Percentiles rank a stretch among this genome's conserved stretches.
These are phyloP conservation scores for Hymenotorrendiella dingleyae DNA, from an alignment of 2,329 filamentous ascomycete genomes.

Conservation along the genomic window DNA sequence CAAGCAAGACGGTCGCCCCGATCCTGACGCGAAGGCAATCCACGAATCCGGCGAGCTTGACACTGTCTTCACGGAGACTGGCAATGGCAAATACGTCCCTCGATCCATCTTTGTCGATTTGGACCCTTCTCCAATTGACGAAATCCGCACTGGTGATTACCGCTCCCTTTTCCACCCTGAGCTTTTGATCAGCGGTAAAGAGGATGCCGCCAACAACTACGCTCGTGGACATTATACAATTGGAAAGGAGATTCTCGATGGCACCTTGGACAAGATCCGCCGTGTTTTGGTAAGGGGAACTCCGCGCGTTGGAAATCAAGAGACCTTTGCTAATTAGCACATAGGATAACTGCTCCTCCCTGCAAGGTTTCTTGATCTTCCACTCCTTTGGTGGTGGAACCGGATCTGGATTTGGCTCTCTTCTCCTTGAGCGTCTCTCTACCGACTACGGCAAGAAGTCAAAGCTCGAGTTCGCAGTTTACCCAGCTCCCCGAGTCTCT, in stretches of 20 bases:
- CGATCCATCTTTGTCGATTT: conserved; percentile 63
- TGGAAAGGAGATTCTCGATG: conserved; percentile 60
- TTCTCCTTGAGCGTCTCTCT: conserved; percentile 58
- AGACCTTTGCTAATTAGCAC: conserved; percentile 3
- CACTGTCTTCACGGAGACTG: conserved; percentile 62
- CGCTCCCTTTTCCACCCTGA: conserved; percentile 61
- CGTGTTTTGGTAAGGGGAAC: conserved; percentile 48
- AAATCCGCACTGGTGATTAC: conserved; percentile 58
- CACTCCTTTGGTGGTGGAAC: conserved; percentile 65
- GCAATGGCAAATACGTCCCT: conserved; percentile 60
- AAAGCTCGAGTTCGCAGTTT: conserved; percentile 62
- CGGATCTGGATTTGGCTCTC: conserved; percentile 60
- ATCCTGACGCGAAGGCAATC: conserved; percentile 47
- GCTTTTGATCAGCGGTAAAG: conserved; percentile 60
- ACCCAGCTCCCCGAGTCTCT: conserved; percentile 57
- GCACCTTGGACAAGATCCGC: conserved; percentile 58
- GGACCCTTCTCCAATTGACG: conserved; percentile 62
- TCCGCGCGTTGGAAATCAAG: background rate
- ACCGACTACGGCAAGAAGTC: conserved; percentile 63
- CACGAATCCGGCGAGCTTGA: conserved; percentile 53
- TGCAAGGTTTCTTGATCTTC: conserved; percentile 64
- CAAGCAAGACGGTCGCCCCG: conserved; percentile 50
- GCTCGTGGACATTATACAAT: conserved; percentile 64
- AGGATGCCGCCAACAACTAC: conserved; percentile 66
- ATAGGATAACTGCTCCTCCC: conserved; percentile 57